A percentile compares a stretch with the other conserved stretches of the same genome.
phyloP scores from a whole-genome alignment of 768 basidiomycete species.

The Rhizopogon rudus region DNA sequence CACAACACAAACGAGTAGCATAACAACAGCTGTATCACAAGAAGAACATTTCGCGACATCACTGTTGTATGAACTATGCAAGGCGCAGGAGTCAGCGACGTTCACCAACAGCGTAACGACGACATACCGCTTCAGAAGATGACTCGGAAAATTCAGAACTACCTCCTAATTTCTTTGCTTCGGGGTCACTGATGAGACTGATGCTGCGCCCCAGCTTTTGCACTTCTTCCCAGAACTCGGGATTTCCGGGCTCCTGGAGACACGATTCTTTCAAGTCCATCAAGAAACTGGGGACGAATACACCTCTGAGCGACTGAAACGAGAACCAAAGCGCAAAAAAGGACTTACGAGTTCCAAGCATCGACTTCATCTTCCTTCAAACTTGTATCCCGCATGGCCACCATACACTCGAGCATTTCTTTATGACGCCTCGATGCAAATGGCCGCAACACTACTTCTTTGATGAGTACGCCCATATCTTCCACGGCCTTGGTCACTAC shows the following conservation, averaged over 20 bases:
- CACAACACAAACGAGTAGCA: background rate
- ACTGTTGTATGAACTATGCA: conserved; percentile 20
- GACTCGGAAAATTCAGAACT: conserved; percentile 52
- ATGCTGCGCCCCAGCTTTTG: conserved; percentile 45
- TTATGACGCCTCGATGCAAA: conserved; percentile 64
- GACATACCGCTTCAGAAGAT: conserved; percentile 48
- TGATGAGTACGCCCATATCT: conserved; percentile 68
- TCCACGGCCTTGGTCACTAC: conserved; percentile 82
- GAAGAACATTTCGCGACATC: conserved; percentile 11
- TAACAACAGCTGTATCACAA: conserved; percentile 2
- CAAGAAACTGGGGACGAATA: conserved; percentile 46
- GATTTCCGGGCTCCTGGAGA: conserved; percentile 49
- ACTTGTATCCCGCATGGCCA: conserved; percentile 58
- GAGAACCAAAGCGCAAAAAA: background rate
- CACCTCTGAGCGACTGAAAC: background rate
- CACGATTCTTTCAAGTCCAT: conserved; percentile 54
- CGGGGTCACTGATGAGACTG: conserved; percentile 56
- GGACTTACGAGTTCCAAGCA: conserved; percentile 68
- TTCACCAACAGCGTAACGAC: background rate
- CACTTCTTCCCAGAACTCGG: conserved; percentile 62
- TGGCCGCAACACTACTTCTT: conserved; percentile 63
- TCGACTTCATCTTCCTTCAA: conserved; percentile 79
- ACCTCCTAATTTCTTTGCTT: conserved; percentile 57
- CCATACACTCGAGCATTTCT: conserved; percentile 75
- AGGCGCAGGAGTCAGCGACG: background rate